phyloP scores from a whole-genome alignment of 371 early-diverging fungal species.

The Syncephalis plumigaleata region DNA sequence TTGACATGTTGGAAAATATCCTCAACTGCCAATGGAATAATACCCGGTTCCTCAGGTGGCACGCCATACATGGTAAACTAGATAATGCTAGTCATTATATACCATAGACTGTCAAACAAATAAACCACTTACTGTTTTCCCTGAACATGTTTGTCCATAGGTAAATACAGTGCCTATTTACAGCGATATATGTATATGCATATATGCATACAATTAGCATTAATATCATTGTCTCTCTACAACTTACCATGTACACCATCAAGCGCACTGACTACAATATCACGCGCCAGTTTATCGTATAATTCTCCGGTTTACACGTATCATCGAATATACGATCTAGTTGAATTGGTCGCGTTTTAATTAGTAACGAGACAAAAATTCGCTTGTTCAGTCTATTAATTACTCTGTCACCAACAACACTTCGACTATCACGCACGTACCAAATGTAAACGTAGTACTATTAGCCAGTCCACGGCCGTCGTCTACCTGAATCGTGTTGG shows the following conservation, averaged over 20 bases:
- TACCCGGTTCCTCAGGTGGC: constrained; percentile 36
- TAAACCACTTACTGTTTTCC: constrained; percentile 45
- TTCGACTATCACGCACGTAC: constrained; percentile 5
- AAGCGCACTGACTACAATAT: constrained; percentile 15
- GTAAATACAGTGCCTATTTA: constrained; percentile 47
- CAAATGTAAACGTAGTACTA: constrained; percentile 7
- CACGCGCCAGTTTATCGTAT: constrained; percentile 13
- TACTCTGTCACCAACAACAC: too few species aligned
- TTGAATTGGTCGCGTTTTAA: neutral
- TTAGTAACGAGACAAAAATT: too few species aligned
- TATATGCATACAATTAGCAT: neutral
- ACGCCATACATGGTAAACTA: constrained; percentile 1
- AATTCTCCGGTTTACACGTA: constrained; percentile 12
- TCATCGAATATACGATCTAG: constrained; percentile 7
- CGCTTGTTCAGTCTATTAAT: too few species aligned
- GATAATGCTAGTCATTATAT: neutral
- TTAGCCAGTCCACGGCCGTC: constrained; percentile 3
- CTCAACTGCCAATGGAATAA: constrained; percentile 65
- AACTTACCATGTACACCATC: constrained; percentile 13
- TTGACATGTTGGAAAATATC: constrained; percentile 61
- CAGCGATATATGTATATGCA: neutral
- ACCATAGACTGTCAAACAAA: neutral
- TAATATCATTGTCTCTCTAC: neutral
- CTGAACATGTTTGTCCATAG: constrained; percentile 70
- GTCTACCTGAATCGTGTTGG: constrained; percentile 9